phyloP scores from a whole-genome alignment of 768 basidiomycete genomes.

The Amanita inopinata region DNA sequence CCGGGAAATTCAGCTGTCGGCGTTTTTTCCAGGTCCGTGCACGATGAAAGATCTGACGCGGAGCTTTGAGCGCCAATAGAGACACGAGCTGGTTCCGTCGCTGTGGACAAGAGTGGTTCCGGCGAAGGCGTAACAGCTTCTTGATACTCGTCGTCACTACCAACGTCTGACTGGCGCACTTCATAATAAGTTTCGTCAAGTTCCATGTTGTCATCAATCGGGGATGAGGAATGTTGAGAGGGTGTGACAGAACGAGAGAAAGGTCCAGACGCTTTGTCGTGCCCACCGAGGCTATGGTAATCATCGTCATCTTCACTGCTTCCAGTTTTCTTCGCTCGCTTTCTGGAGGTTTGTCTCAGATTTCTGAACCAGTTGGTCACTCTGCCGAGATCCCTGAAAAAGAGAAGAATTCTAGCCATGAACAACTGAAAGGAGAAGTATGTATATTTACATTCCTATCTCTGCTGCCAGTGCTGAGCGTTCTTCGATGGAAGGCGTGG shows the following conservation, averaged over 20 bases:
- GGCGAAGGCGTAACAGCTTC: conserved; percentile 70
- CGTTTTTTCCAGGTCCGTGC: conserved; percentile 38
- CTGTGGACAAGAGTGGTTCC: conserved; percentile 21
- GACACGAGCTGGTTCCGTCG: conserved; percentile 27
- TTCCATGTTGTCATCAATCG: conserved; percentile 38
- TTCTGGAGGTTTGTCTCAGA: conserved; percentile 71
- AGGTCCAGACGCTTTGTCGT: conserved; percentile 22
- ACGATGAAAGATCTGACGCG: conserved; percentile 14
- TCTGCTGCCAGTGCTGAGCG: conserved; percentile 63
- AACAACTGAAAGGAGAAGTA: conserved; percentile 10
- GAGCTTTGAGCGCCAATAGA: conserved; percentile 18
- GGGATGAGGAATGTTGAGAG: conserved; percentile 38
- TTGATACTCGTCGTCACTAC: conserved; percentile 63
- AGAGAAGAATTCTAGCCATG: conserved; percentile 9
- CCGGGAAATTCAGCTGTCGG: conserved; percentile 34
- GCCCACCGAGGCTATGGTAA: conserved; percentile 26
- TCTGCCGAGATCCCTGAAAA: conserved; percentile 63
- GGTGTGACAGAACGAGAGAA: conserved; percentile 48
- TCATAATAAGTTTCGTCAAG: conserved; percentile 37
- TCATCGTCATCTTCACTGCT: conserved; percentile 39
- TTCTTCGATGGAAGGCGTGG: conserved; percentile 74
- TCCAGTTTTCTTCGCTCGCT: conserved; percentile 46
- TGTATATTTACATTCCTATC: conserved; percentile 58
- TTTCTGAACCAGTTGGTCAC: conserved; percentile 89
- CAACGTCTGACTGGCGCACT: conserved; percentile 39